phyloP scores from a whole-genome alignment of 2,329 filamentous ascomycete species.

The Sporothrix euskadiensis region DNA sequence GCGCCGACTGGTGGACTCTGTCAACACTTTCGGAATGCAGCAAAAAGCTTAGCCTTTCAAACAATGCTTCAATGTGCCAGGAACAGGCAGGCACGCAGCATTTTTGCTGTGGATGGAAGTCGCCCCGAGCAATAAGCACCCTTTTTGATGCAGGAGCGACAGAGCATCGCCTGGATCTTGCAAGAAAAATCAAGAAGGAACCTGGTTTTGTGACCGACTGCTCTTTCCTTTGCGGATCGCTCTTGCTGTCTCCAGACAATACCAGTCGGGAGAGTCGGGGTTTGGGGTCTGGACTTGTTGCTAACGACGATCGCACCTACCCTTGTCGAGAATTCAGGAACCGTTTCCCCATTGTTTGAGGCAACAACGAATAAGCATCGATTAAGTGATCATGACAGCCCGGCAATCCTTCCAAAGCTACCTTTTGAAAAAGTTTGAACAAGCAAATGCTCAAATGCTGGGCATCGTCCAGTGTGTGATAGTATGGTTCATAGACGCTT shows the following conservation, averaged over 20 bases:
- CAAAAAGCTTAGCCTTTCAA: constrained; percentile 19
- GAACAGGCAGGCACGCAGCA: not conserved
- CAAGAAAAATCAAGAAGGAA: not conserved
- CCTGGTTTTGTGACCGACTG: not conserved
- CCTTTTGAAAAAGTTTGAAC: not conserved
- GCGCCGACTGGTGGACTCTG: not conserved
- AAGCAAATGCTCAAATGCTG: not conserved
- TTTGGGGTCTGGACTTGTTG: not conserved
- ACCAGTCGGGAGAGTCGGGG: not conserved
- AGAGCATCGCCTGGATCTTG: not conserved
- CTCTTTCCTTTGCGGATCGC: not conserved
- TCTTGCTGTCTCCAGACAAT: not conserved
- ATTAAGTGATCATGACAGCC: not conserved
- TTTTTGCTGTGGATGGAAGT: not conserved
- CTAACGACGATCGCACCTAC: constrained; percentile 10
- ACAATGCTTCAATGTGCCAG: not conserved
- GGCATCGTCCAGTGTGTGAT: not conserved
- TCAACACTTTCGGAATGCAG: not conserved
- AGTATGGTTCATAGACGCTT: too few relatives aligned
- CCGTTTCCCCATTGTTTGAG: not conserved
- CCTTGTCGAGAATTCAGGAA: constrained; percentile 13
- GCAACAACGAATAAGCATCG: not conserved
- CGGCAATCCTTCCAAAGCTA: not conserved
- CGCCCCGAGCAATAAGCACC: not conserved
- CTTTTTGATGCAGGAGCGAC: not conserved